A percentile compares a stretch with the other conserved stretches of the same genome.
phyloP scores from a whole-genome alignment of 305 asterid genomes.

The Withania somnifera region DNA sequence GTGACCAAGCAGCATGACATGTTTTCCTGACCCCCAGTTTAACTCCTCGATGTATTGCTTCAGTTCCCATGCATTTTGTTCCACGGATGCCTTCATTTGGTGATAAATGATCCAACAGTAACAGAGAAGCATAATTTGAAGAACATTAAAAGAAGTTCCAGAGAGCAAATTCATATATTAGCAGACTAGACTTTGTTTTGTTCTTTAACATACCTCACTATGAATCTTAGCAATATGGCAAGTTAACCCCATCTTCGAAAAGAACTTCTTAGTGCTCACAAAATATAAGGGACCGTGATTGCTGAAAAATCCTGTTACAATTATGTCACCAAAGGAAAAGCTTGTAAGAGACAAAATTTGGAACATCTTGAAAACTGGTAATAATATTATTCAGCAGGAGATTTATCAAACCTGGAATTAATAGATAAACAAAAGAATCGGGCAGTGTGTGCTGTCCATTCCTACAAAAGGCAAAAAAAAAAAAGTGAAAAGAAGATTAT shows the following conservation, averaged over 20 bases:
- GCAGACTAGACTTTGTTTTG: background rate
- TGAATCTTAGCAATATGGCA: slow-evolving; percentile 94
- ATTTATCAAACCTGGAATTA: slow-evolving; percentile 66
- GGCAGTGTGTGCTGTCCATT: slow-evolving; percentile 73
- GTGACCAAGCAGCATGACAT: slow-evolving; percentile 87
- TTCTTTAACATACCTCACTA: slow-evolving; percentile 79
- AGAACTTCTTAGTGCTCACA: slow-evolving; percentile 66
- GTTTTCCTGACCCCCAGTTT: slow-evolving; percentile 94
- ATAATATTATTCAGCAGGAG: background rate
- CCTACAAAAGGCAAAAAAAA: slow-evolving; percentile 24
- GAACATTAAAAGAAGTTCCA: slow-evolving; percentile 6
- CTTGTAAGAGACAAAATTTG: slow-evolving; percentile 2
- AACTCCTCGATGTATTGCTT: slow-evolving; percentile 85
- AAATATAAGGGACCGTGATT: slow-evolving; percentile 84
- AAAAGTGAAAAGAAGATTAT: slow-evolving; percentile 3
- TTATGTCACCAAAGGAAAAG: slow-evolving; percentile 5
- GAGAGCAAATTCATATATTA: background rate
- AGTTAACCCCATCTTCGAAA: slow-evolving; percentile 89
- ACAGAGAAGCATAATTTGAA: background rate
- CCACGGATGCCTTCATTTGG: slow-evolving; percentile 69
- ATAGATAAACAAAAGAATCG: slow-evolving; percentile 72
- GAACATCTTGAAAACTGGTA: background rate
- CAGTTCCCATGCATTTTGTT: slow-evolving; percentile 83
- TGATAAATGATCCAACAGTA: background rate
- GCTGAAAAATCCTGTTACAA: slow-evolving; percentile 67